Evolutionary conservation across 129 eudicot genomes (phyloP).

Genomic region (Apium graveolens): DNA sequence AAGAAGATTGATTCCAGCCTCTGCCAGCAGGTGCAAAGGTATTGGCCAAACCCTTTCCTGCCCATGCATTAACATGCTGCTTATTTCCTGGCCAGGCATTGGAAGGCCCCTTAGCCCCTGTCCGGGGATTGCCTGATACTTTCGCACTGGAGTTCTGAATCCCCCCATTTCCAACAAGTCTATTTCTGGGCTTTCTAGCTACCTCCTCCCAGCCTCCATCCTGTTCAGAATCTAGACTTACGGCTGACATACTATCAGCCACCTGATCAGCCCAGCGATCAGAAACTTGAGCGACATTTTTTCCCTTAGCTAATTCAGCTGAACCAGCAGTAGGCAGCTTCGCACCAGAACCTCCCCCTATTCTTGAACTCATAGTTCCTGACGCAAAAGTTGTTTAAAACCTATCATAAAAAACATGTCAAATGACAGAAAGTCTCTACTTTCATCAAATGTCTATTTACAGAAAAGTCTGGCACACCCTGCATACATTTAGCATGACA

Average conservation of each 20-base stretch:
- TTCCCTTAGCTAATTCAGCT: slow-evolving; percentile 22
- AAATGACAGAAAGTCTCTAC: too few species aligned
- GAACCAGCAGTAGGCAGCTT: slow-evolving; percentile 11
- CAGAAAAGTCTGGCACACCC: too few species aligned
- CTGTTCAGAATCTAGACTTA: slow-evolving; percentile 30
- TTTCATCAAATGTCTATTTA: too few species aligned
- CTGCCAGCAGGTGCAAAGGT: slow-evolving; percentile 39
- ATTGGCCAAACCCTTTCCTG: slow-evolving; percentile 32
- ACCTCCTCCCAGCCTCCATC: slow-evolving; percentile 51
- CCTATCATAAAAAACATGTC: not conserved
- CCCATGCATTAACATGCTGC: too few species aligned
- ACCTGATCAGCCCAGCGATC: slow-evolving; percentile 25
- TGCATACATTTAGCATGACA: too few species aligned
- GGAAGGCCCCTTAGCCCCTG: slow-evolving; percentile 17
- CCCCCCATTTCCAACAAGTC: slow-evolving; percentile 24
- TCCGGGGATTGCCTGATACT: slow-evolving; percentile 39
- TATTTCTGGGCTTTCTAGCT: slow-evolving; percentile 36
- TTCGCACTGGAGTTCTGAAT: slow-evolving; percentile 30
- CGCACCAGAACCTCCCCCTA: slow-evolving; percentile 19
- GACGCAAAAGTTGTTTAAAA: not conserved
- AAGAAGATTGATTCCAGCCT: slow-evolving; percentile 25
- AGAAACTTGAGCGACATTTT: slow-evolving; percentile 15
- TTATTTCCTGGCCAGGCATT: slow-evolving; percentile 23
- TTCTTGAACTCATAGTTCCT: slow-evolving; percentile 38
- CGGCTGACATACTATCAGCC: slow-evolving; percentile 30